phyloP scores from a whole-genome alignment of 2,329 filamentous ascomycete species.

The Phialocephala sp. region DNA sequence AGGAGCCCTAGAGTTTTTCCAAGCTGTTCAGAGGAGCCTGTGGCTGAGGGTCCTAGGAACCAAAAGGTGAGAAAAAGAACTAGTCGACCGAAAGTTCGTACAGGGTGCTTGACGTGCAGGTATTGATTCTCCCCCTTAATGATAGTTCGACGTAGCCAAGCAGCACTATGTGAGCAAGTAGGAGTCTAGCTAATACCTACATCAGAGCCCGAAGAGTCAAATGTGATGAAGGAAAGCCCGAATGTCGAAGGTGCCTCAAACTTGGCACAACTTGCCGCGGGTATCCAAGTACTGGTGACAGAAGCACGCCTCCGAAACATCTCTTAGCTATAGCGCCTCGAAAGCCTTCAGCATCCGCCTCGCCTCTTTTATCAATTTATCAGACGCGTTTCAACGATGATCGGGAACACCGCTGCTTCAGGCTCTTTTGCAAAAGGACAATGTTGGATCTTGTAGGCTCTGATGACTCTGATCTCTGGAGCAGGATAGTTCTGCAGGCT shows the following conservation, averaged over 20 bases:
- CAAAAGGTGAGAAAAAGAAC: background rate
- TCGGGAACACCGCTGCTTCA: conserved; percentile 10
- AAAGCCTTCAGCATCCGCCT: background rate
- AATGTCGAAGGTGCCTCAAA: conserved; percentile 6
- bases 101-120: conserved; percentile 15
- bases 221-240: conserved; percentile 3
- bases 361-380: conserved; percentile 5
- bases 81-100: conserved; percentile 8
- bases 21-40: no score
- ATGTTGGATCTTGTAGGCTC: conserved; percentile 15
- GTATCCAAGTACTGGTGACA: background rate
- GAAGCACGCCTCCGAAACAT: background rate
- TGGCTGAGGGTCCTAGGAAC: background rate
- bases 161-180: background rate
- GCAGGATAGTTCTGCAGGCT: conserved; percentile 10
- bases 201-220: conserved; percentile 12
- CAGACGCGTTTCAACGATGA: background rate
- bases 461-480: conserved; percentile 9
- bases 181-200: background rate
- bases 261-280: conserved; percentile 6
- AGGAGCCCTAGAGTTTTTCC: no score
- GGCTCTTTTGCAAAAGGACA: conserved; percentile 9
- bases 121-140: background rate
- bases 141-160: background rate
- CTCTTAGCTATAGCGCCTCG: background rate